phyloP scores from a whole-genome alignment of 805 yeast genomes.

The Yamadazyma sp. region DNA sequence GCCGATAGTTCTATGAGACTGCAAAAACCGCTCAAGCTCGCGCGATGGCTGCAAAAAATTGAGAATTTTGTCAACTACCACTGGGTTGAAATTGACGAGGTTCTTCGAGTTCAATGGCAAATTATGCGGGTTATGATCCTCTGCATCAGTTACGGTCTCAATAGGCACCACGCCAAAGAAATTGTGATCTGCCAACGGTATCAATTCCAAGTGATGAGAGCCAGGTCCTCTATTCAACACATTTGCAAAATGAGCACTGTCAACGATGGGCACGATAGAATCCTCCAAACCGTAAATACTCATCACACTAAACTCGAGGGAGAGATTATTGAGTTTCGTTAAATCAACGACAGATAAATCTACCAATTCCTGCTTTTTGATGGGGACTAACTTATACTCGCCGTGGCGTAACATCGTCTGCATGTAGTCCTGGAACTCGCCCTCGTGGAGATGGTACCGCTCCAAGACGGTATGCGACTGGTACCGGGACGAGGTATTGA shows the following conservation, averaged over 20 bases:
- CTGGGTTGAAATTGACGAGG: conserved; percentile 55
- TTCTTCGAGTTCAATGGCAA: conserved; percentile 47
- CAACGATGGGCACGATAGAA: conserved; percentile 60
- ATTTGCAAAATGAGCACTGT: conserved; percentile 59
- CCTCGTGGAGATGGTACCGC: conserved; percentile 29
- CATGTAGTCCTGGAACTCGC: conserved; percentile 20
- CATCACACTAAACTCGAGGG: conserved; percentile 52
- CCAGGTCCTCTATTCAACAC: conserved; percentile 51
- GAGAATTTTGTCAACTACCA: conserved; percentile 50
- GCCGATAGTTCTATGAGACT: conserved; percentile 33
- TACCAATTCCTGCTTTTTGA: conserved; percentile 51
- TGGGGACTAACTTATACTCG: conserved; percentile 36
- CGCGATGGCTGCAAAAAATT: conserved; percentile 48
- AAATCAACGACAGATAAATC: conserved; percentile 53
- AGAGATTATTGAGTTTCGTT: conserved; percentile 37
- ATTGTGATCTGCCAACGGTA: conserved; percentile 79
- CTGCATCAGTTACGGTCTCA: conserved; percentile 31
- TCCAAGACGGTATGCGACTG: conserved; percentile 47
- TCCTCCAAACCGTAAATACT: conserved; percentile 75
- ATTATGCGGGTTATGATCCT: conserved; percentile 33
- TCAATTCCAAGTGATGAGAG: conserved; percentile 50
- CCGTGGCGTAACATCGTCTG: conserved; percentile 48
- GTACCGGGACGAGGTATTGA: conserved; percentile 76
- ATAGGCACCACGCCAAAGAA: conserved; percentile 55
- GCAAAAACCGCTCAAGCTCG: conserved; percentile 55